phyloP scores from a whole-genome alignment of 768 basidiomycete genomes.

The Lactarius vividus region DNA sequence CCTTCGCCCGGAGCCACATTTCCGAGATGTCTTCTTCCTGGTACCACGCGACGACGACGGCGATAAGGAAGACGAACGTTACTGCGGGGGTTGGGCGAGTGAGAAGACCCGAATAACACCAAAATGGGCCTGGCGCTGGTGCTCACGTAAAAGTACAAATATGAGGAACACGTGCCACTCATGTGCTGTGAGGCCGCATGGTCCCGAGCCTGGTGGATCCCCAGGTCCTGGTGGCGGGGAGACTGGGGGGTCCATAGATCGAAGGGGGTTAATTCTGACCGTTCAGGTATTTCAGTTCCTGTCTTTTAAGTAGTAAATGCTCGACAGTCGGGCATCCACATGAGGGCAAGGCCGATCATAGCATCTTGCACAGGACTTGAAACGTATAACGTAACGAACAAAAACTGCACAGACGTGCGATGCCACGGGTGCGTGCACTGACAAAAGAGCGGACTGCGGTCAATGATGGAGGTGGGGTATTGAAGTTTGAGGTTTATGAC shows the following conservation, averaged over 20 bases:
- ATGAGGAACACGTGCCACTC: slow-evolving; percentile 9
- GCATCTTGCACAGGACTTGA: neutral
- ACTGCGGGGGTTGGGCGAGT: slow-evolving; percentile 2
- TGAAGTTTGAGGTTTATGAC: neutral
- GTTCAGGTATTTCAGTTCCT: neutral
- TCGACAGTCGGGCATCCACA: neutral
- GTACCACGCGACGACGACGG: slow-evolving; percentile 1
- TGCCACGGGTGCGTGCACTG: neutral
- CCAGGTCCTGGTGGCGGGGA: neutral
- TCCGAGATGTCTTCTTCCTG: neutral
- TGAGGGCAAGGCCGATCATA: neutral
- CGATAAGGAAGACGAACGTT: neutral
- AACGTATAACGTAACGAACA: neutral
- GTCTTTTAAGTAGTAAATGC: neutral
- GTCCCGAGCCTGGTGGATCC: neutral
- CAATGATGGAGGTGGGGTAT: neutral
- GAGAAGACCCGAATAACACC: neutral
- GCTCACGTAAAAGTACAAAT: slow-evolving; percentile 4
- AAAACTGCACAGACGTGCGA: neutral
- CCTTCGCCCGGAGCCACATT: slow-evolving; percentile 3
- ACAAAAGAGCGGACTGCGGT: neutral
- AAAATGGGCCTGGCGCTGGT: neutral
- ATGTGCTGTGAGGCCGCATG: neutral
- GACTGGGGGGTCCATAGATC: neutral
- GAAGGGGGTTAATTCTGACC: neutral